Base-by-base conservation (phyloP, 352 stramenopile species). In the Phytophthora melonis region DNA sequence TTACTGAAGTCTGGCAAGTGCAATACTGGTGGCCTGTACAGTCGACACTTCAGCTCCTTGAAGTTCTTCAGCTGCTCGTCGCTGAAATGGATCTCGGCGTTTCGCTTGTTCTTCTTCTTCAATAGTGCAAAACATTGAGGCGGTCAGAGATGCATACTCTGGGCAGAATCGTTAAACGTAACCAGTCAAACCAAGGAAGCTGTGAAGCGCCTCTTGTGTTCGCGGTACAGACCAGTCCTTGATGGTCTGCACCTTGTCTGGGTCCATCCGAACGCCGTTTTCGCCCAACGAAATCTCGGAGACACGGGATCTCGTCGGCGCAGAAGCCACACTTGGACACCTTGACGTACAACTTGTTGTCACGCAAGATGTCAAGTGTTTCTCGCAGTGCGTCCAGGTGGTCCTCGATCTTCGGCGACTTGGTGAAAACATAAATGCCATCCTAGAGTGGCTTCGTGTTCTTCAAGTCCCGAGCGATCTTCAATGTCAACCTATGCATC, bases 311-410 rank as follows among this genome's bases (percentile, higher is more conserved):
- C 32, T 60, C 21, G 8, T 60, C 49, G 5, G 21, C 49, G 18
- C 50, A 68, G 50, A 67, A 68, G 14, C n/a, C 27, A 39, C 30
- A 68, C 34, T 60, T 60, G 61, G 32, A 60, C 34, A 63, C n/a
- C 27, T 71, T 71, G 10, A 66, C 56, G 19, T 62, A 66, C 6
- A 71, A 21, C 47, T 66, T 64, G 45, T 60, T 45, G 16, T 57
- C 25, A 2, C 56, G n/a, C 23, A 63, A 52, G 8, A 63, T 57
- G 11, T 60, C 23, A 23, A 66, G 21, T 10, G 56, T 63, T 13
- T 58, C 59, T 9, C 56, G 41, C 16, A 64, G 8, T 14, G 56
- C 64, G 19, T 53, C 16, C 0, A 71, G 32, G 47, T 66, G 32
- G 8, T 60, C 45, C 45, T 66, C 47, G 8, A 71, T 45, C 3